These are phyloP conservation scores for Quercus rubra DNA, from an alignment of 306 rosid genomes.

Conservation along the genomic window DNA sequence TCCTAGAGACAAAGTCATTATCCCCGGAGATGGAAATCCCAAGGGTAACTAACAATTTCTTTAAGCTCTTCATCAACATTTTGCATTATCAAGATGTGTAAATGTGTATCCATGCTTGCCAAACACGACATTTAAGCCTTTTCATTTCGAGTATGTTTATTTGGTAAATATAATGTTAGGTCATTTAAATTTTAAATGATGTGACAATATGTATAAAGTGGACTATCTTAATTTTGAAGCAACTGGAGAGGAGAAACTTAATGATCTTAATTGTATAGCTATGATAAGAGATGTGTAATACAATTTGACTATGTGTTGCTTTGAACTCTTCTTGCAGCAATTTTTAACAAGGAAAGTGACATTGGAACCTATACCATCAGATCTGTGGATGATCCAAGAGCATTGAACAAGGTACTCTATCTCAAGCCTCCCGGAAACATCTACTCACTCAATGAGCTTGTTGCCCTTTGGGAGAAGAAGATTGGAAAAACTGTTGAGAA, in stretches of 20 bases:
- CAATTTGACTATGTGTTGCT: background rate
- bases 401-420: constrained; percentile 79
- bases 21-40: constrained; percentile 44
- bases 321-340: constrained; percentile 30
- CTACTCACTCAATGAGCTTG: constrained; percentile 70
- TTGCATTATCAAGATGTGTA: no score
- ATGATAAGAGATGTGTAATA: background rate
- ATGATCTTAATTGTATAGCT: background rate
- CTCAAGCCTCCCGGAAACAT: constrained; percentile 65
- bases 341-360: constrained; percentile 76
- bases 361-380: constrained; percentile 74
- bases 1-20: constrained; percentile 43
- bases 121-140: no score
- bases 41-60: constrained; percentile 18
- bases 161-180: no score
- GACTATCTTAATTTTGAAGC: background rate
- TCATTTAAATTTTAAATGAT: no score
- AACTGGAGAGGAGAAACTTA: background rate
- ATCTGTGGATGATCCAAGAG: constrained; percentile 88
- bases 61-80: background rate
- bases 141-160: no score
- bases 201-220: no score
- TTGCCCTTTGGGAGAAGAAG: constrained; percentile 86
- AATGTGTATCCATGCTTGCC: no score
- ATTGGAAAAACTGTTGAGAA: constrained; percentile 72